Evolutionary conservation across 2,329 filamentous ascomycete genomes (phyloP).

Genomic region (Gliomastix tumulicola): DNA sequence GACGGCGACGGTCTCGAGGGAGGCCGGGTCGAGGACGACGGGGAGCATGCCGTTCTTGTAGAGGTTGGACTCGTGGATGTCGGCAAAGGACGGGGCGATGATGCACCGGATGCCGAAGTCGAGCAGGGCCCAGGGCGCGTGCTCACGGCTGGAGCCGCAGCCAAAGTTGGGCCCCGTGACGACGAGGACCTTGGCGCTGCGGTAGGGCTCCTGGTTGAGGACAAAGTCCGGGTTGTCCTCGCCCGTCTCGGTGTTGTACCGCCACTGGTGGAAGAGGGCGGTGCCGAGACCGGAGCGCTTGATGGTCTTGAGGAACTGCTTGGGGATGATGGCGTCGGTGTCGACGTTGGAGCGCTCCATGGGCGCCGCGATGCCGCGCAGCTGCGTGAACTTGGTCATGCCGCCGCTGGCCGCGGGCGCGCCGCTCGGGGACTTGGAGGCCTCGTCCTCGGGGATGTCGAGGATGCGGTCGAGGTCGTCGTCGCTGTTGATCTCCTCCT

Average conservation of each 20-base stretch:
- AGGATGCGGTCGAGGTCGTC: constrained; percentile 43
- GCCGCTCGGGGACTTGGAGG: constrained; percentile 58
- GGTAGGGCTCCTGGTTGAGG: constrained; percentile 85
- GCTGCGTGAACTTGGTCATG: constrained; percentile 74
- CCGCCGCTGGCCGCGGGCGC: constrained; percentile 45
- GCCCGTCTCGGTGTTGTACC: constrained; percentile 63
- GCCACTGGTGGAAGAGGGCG: constrained; percentile 80
- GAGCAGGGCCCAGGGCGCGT: constrained; percentile 92
- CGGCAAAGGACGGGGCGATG: constrained; percentile 71
- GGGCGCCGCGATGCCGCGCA: constrained; percentile 83
- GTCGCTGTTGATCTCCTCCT: constrained; percentile 31
- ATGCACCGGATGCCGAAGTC: constrained; percentile 95
- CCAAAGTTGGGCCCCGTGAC: constrained; percentile 92
- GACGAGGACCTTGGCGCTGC: constrained; percentile 79
- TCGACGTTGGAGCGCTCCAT: constrained; percentile 88
- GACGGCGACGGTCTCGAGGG: constrained; percentile 62
- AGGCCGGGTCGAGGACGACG: constrained; percentile 63
- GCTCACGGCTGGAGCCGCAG: constrained; percentile 86
- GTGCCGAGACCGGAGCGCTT: constrained; percentile 90
- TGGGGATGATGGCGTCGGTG: constrained; percentile 98
- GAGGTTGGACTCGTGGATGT: constrained; percentile 99
- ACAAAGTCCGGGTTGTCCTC: constrained; percentile 75
- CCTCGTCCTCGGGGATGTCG: constrained; percentile 54
- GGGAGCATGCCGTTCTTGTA: constrained; percentile 99
- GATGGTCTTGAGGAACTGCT: constrained; percentile 99